Evolutionary conservation across 2,329 filamentous ascomycete species (phyloP), one percentile per base, ranked within the genome.

Genomic region (Arthrobotrys sinensis): DNA sequence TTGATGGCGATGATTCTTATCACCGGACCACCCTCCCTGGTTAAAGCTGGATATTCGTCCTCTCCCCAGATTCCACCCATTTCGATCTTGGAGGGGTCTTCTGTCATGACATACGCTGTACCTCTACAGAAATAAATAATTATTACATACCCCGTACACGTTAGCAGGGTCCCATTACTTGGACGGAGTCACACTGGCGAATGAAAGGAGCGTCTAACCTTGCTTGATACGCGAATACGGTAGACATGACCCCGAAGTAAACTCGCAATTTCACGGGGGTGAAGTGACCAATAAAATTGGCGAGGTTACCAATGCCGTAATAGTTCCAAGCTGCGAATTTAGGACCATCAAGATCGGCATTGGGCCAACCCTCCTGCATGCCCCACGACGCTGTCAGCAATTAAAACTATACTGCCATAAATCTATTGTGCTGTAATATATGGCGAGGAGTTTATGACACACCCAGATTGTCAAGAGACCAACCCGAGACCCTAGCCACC

Each of bases 21-120:
- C 1, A 70, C 67, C 4, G 53, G 55, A 8, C 43, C 52, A 2
- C 34, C 45, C 4, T 45, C 2, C 14, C 43, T 24, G 8, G 67
- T 70, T 28, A 71, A 38, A 3, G 36, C 28, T 1, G 67, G 67
- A 38, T 28, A 71, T 32, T 71, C 67, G 10, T 28, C 32, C 21
- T 50, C 53, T 4, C 67, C 55, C 68, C 68, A 72, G n/a, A 73
- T 66, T 10, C 11, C 62, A 5, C 21, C 45, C 68, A 72, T 64
- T 11, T 28, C 7, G 6, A 48, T 45, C 16, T 48, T 50, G 32
- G 32, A 16, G 7, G 68, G 68, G 36, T 72, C 46, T 36, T 72
- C 68, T 28, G 68, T 72, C 68, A 72, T 55, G 10, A 72, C 46
- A 19, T 55, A 72, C 12, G 55, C 68, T n/a, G 45, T 55, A 5